Evolutionary conservation across 2,329 filamentous ascomycete genomes (phyloP).

Genomic region (Cladosporium sp.): DNA sequence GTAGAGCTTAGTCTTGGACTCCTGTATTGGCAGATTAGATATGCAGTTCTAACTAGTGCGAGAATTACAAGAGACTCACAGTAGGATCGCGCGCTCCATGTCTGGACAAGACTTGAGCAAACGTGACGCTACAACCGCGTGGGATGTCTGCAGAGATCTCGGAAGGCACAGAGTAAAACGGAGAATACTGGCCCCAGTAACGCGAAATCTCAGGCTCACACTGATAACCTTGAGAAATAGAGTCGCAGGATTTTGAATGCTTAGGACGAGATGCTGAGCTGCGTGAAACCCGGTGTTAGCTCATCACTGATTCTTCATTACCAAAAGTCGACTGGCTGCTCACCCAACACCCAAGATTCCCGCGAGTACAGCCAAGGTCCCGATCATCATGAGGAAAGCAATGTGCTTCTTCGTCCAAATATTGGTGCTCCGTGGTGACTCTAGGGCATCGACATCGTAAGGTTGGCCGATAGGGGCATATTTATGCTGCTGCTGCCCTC

Average conservation of each 20-base stretch:
- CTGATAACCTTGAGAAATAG: constrained; percentile 55
- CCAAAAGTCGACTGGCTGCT: not conserved
- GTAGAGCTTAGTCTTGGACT: constrained; percentile 65
- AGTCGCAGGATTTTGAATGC: constrained; percentile 26
- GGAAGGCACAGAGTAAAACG: constrained; percentile 75
- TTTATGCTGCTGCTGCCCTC: constrained; percentile 18
- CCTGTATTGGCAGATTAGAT: constrained; percentile 11
- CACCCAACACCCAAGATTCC: constrained; percentile 15
- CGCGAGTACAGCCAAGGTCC: not conserved
- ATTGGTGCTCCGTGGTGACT: constrained; percentile 11
- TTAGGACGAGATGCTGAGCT: not conserved
- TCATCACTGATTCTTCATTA: not conserved
- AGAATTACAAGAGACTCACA: not conserved
- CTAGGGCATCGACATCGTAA: not conserved
- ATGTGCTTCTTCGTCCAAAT: constrained; percentile 19
- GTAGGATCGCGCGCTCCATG: constrained; percentile 87
- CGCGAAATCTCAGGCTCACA: constrained; percentile 64
- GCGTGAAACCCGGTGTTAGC: not conserved
- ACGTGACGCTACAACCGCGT: constrained; percentile 69
- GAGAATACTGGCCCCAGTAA: constrained; percentile 85
- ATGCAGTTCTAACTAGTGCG: not conserved
- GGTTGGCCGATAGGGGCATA: constrained; percentile 13
- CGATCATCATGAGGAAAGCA: constrained; percentile 13
- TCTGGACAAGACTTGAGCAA: constrained; percentile 77
- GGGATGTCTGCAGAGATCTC: constrained; percentile 63